Base-by-base conservation (phyloP, 345 rosid genomes). In the Kernera saxatilis region DNA sequence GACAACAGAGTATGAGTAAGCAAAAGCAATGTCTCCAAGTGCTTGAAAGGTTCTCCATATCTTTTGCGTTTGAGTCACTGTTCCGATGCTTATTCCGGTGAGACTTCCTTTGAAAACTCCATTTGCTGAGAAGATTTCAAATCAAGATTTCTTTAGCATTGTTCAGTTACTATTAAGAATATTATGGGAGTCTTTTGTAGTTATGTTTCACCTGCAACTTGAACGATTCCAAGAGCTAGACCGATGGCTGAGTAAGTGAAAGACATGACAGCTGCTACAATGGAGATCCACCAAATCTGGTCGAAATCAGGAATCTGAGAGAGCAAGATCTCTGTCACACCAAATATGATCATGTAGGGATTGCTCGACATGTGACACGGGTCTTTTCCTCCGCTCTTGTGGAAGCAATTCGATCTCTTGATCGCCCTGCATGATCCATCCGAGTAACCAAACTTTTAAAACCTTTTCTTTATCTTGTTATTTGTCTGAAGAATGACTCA, bases 211-310 rank as follows among this genome's bases (percentile, higher is more conserved):
- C 85, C 86, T 71, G 81, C 88, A 2, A 91, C 97, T 83, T 91
- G 79, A 19, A 79, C 85, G 46, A 94, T 73, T 3, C 96, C 97
- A 0, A 94, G 97, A 33, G 86, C 91, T 2, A 94, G 88, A 40
- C 99, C 97, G 57, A 94, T 88, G n/a, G 84, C 52, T 1, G 97
- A 91, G 86, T 91, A 91, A 54, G 99, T 86, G 79, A 91, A 94
- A 25, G 97, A 91, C 99, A 94, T 94, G 64, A 88, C 84, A 4
- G 99, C 96, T 3, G 93, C 99, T 6, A 91, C 84, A 49, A 86
- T 80, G 44, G 99, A 91, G 69, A 91, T 90, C 97, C 97, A 91
- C 88, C 88, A 86, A 36, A 94, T 75, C 79, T 86, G 96, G 65
- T 88, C 90, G 68, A 91, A 89, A 49, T 84, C 93, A 11, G 93